phyloP scores from a whole-genome alignment of 805 yeast genomes.

The Ogataea henricii region DNA sequence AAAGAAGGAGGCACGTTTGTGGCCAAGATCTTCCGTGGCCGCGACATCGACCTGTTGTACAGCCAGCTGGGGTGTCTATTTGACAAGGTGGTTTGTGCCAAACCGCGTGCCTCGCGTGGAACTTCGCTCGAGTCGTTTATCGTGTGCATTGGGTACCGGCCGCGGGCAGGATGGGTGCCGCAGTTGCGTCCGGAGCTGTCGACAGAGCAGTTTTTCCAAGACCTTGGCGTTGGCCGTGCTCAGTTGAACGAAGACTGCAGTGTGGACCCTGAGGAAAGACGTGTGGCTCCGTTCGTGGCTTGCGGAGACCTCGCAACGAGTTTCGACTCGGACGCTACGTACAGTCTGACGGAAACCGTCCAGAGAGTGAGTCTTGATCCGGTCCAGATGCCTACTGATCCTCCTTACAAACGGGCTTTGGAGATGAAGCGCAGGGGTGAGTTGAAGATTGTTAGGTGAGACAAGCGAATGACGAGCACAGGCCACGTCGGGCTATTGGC shows the following conservation, averaged over 20 bases:
- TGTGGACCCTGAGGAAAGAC: conserved; percentile 62
- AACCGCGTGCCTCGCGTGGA: conserved; percentile 94
- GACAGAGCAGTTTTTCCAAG: conserved; percentile 82
- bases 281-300: conserved; percentile 88
- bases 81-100: conserved; percentile 88
- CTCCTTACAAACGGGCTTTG: conserved; percentile 91
- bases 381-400: conserved; percentile 93
- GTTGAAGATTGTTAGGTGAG: conserved; percentile 33
- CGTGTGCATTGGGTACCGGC: conserved; percentile 86
- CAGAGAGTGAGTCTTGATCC: conserved; percentile 70
- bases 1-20: conserved; percentile 91
- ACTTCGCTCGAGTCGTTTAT: conserved; percentile 92
- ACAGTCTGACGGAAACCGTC: conserved; percentile 51
- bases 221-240: conserved; percentile 56
- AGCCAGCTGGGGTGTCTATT: conserved; percentile 88
- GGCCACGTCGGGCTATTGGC: too few relatives aligned
- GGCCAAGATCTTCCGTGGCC: conserved; percentile 94
- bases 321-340: conserved; percentile 95
- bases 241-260: conserved; percentile 48
- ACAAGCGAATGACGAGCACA: too few relatives aligned
- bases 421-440: conserved; percentile 82
- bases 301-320: conserved; percentile 84
- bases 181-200: conserved; percentile 49
- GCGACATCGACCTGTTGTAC: conserved; percentile 91
- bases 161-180: conserved; percentile 85